Evolutionary conservation across 2,329 filamentous ascomycete species (phyloP).

Genomic region (Paraphoma chrysanthemicola): DNA sequence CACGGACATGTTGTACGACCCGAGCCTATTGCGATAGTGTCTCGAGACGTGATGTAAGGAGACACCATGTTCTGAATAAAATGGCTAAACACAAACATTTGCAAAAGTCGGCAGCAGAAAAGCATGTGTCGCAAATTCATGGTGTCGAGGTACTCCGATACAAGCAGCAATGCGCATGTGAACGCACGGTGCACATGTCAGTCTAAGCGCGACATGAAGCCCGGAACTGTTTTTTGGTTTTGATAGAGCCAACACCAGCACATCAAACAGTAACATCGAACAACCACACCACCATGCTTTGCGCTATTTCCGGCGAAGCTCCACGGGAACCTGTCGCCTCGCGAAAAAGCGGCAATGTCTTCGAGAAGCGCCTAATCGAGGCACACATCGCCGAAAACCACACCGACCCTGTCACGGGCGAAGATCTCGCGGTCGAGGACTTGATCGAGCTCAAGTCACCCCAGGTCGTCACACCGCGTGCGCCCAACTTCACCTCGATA

Average conservation of each 20-base stretch:
- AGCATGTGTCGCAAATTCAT: too few relatives aligned
- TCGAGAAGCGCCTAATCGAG: slow-evolving; percentile 94
- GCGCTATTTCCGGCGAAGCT: slow-evolving; percentile 90
- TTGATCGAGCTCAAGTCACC: slow-evolving; percentile 86
- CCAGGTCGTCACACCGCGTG: slow-evolving; percentile 84
- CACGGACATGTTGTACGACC: too few relatives aligned
- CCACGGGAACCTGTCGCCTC: slow-evolving; percentile 95
- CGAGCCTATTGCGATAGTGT: too few relatives aligned
- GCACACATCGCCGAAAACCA: slow-evolving; percentile 93
- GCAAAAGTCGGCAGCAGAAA: too few relatives aligned
- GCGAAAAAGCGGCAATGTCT: slow-evolving; percentile 90
- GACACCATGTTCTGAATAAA: too few relatives aligned
- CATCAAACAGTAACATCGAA: not conserved
- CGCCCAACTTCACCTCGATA: slow-evolving; percentile 93
- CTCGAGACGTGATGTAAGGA: too few relatives aligned
- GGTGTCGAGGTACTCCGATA: too few relatives aligned
- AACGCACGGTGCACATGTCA: too few relatives aligned
- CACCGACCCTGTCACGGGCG: slow-evolving; percentile 88
- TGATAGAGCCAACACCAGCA: not conserved
- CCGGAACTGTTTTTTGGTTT: not conserved
- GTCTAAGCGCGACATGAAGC: not conserved
- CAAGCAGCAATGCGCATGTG: too few relatives aligned
- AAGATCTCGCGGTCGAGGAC: slow-evolving; percentile 83
- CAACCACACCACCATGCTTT: slow-evolving; percentile 38
- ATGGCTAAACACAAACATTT: too few relatives aligned